Evolutionary conservation across 2,329 filamentous ascomycete species (phyloP), one percentile per base, ranked within the genome.

Genomic region (Sporothrix humicola): DNA sequence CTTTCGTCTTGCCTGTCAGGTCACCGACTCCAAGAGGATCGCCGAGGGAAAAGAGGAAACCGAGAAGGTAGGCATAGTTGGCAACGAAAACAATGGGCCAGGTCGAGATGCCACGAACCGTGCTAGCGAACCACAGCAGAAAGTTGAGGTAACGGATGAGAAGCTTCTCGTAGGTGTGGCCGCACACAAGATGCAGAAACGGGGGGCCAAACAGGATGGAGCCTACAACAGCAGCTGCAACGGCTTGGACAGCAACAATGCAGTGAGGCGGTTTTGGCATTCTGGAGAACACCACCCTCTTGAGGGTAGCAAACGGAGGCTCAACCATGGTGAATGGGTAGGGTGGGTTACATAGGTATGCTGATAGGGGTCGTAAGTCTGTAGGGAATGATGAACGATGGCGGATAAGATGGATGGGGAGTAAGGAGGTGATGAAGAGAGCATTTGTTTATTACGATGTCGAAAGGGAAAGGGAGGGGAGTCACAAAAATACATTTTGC

Each of bases 21-120:
- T 5, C n/a, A 26, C 46, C 26, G 0, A 48, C 3, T 12, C 61
- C 52, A n/a, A 54, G 46, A 1, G 72, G 52, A 10, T 56, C 61
- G 15, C 44, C 61, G n/a, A 46, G 52, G 7, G 72, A 72, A 7
- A 74, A 48, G 44, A 75, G 26, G 8, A 74, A 44, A 1, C 75
- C 75, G 37, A 63, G 26, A 0, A 73, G 31, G 54, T 73, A 76
- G 12, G 75, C 75, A 50, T 73, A 73, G 59, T 76, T 75, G 54
- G 72, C 73, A 4, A 72, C 48, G 17, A 65, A 12, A 3, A 48
- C 46, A 3, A 17, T 58, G 10, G 23, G n/a, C 50, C 50, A 52
- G 1, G 31, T n/a, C 12, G 69, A 52, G 37, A 37, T 17, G 23
- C 26, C 26, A 1, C 23, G 8, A 12, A 15, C 17, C 1, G 23